Base-by-base conservation (phyloP, 805 yeast genomes). In the Scheffersomyces ergatensis region DNA sequence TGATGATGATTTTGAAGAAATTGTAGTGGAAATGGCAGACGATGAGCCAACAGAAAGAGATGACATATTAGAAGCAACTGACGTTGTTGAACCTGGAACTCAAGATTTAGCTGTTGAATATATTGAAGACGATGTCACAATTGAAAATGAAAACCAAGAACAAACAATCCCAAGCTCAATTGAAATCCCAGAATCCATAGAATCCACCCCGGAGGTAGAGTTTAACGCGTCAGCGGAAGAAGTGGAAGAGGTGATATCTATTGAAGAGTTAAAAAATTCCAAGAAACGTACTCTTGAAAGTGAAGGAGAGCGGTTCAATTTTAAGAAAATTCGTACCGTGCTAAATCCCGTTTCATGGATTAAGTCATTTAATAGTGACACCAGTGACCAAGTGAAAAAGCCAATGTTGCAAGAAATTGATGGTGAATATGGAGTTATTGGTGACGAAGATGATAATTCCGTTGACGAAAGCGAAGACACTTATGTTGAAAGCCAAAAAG, bases 141-240 rank as follows among this genome's bases (percentile, higher is more conserved):
- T 20, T 18, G 42, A 34, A 15, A 31, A 14, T 6, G 38, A 21
- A 9, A 24, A 33, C 14, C 31, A 33, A 17, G 34, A 39, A 25
- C 13, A 31, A 4, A 19, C 9, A 19, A 37, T 6, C 7, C 15
- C 24, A 5, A 18, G n/a, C 25, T 14, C 32, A 15, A 23, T 23
- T 25, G 32, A 37, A 17, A n/a, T 19, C 13, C 25, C 38, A 9
- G 27, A 8, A 3, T 16, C 24, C 4, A 29, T 31, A 5, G 34
- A 37, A 35, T 40, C 36, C 9, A 35, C 35, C 9, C 31, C 18
- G 6, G 23, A 33, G 13, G 40, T 30, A 21, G 25, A 31, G 8
- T 9, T 8, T 21, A 21, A 21, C 15, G 13, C 19, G 9, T 33
- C 7, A 25, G 33, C 29, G n/a, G 26, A 19, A 20, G 44, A 36